Conservation (phyloP, 345 rosid species). For the Carallia pectinifolia region DNA sequence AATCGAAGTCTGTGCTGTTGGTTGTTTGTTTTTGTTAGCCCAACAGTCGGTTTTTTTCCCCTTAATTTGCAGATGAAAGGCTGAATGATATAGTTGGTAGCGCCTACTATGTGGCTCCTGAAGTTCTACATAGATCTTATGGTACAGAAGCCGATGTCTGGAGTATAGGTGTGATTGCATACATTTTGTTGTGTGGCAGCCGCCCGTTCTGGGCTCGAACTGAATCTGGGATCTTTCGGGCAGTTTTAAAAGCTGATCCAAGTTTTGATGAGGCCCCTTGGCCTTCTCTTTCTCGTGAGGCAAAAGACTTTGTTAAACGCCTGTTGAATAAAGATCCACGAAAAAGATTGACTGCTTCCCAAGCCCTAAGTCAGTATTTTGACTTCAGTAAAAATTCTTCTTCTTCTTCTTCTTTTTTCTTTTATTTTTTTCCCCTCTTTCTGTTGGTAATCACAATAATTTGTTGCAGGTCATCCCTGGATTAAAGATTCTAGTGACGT, state of each 20-base stretch:
- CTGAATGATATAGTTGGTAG: slow-evolving; percentile 99
- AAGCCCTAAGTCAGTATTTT: slow-evolving; percentile 71
- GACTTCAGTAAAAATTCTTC: not conserved
- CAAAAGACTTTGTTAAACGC: slow-evolving; percentile 82
- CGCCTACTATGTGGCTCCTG: slow-evolving; percentile 96
- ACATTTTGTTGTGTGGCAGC: slow-evolving; percentile 91
- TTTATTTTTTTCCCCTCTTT: not conserved
- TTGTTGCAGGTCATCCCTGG: slow-evolving; percentile 88
- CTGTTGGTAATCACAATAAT: slow-evolving; percentile 8
- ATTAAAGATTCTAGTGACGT: slow-evolving; percentile 43
- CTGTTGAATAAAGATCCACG: slow-evolving; percentile 79
- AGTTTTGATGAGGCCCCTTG: slow-evolving; percentile 87
- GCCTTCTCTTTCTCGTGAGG: slow-evolving; percentile 82
- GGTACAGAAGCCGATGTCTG: slow-evolving; percentile 94
- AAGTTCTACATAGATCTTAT: slow-evolving; percentile 94
- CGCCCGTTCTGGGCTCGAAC: slow-evolving; percentile 99
- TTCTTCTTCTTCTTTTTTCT: not conserved
- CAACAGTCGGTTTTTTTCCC: not conserved
- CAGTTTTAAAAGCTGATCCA: slow-evolving; percentile 88
- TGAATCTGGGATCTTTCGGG: slow-evolving; percentile 87
- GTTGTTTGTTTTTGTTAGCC: not conserved
- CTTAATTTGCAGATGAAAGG: slow-evolving; percentile 59
- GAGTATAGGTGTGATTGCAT: slow-evolving; percentile 94
- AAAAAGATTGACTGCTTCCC: slow-evolving; percentile 87
- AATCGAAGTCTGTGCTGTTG: not conserved